These are phyloP conservation scores for Clavispora phyllophila DNA, from an alignment of 805 yeast species.

Conservation along the genomic window DNA sequence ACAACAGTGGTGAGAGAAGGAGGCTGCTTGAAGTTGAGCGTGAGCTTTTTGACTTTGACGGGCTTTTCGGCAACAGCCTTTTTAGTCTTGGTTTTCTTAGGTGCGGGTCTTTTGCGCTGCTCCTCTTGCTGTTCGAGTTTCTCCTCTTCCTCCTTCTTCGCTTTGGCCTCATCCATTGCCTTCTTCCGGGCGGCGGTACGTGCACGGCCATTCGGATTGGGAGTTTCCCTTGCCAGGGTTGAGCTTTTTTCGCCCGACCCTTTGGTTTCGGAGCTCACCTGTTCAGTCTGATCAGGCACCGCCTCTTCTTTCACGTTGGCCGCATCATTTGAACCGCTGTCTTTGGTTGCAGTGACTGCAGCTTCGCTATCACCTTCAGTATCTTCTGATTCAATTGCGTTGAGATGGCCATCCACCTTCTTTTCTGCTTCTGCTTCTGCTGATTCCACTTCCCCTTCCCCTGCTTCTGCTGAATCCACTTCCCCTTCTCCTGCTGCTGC, in stretches of 20 bases:
- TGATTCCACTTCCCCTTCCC: no score
- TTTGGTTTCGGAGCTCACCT: no score
- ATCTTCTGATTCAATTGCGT: no score
- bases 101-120: constrained; percentile 1
- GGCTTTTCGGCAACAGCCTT: constrained; percentile 3
- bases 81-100: constrained; percentile 3
- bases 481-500: not conserved
- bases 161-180: constrained; percentile 4
- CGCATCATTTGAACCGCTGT: no score
- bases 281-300: no score
- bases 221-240: not conserved
- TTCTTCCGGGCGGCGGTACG: constrained; percentile 1
- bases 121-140: not conserved
- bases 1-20: constrained; percentile 27
- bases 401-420: no score
- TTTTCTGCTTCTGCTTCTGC: no score
- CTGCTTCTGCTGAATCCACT: not conserved
- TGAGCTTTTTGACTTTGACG: constrained; percentile 1
- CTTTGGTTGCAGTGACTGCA: no score
- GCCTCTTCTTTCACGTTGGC: not conserved
- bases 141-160: constrained; percentile 2
- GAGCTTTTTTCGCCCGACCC: no score
- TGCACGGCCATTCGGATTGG: not conserved
- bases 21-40: constrained; percentile 3
- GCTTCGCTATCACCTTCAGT: no score